These are phyloP conservation scores for Boletus sp. DNA, from an alignment of 768 basidiomycete genomes.

Conservation along the genomic window DNA sequence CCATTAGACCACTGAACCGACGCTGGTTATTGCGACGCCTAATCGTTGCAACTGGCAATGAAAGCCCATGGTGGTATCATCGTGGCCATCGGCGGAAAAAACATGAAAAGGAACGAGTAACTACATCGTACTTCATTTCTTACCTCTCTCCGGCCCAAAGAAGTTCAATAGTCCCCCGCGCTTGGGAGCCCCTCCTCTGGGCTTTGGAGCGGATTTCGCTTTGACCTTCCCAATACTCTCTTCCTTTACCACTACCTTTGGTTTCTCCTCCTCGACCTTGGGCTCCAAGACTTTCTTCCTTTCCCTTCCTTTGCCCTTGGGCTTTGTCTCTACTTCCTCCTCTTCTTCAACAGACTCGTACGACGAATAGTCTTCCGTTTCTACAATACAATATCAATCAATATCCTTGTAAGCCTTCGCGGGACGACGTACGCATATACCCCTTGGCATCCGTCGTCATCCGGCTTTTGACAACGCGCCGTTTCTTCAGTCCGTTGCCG, in stretches of 20 bases:
- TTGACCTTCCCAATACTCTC: slow-evolving; percentile 19
- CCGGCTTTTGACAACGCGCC: slow-evolving; percentile 58
- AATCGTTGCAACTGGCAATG: no score
- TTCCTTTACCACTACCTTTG: slow-evolving; percentile 10
- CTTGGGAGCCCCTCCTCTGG: slow-evolving; percentile 20
- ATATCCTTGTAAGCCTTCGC: not conserved
- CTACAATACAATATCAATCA: slow-evolving; percentile 35
- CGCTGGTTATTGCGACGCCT: rapidly evolving
- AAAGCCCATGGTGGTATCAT: no score
- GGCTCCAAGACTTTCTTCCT: slow-evolving; percentile 18
- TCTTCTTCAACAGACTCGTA: slow-evolving; percentile 77
- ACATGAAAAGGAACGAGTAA: no score
- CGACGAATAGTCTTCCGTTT: slow-evolving; percentile 74
- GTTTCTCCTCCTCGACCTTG: slow-evolving; percentile 17
- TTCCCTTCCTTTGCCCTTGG: slow-evolving; percentile 17
- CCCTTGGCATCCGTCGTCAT: slow-evolving; percentile 61
- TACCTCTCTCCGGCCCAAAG: slow-evolving; percentile 31
- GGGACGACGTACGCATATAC: slow-evolving; percentile 57
- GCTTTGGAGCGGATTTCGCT: slow-evolving; percentile 15
- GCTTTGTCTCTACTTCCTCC: slow-evolving; percentile 29
- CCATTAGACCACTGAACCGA: slow-evolving; percentile 46
- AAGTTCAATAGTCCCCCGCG: slow-evolving; percentile 33
- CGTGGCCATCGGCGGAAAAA: no score
- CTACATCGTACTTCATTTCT: slow-evolving; percentile 18
- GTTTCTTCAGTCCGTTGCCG: slow-evolving; percentile 75